phyloP scores from a whole-genome alignment of 1,284 basidiomycete species.

The Apiotrichum gracile region DNA sequence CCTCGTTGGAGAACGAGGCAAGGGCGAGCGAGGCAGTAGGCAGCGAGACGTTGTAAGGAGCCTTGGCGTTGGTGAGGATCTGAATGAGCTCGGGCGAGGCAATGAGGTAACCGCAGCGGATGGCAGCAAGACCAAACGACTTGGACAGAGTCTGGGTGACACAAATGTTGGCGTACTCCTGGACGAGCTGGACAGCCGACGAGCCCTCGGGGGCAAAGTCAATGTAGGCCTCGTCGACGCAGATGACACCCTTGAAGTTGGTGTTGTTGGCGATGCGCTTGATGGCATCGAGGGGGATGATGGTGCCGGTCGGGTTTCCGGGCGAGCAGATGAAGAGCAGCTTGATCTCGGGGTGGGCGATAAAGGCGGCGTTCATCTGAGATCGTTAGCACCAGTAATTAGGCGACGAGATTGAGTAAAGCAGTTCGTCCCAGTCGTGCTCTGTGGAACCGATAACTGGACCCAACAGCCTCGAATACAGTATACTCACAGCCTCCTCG shows the following conservation, averaged over 20 bases:
- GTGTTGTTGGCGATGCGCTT: slow-evolving; percentile 70
- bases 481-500: slow-evolving; percentile 61
- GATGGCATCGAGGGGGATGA: slow-evolving; percentile 68
- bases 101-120: slow-evolving; percentile 83
- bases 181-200: slow-evolving; percentile 63
- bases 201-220: slow-evolving; percentile 70
- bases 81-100: slow-evolving; percentile 86
- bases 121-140: slow-evolving; percentile 90
- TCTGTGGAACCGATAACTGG: too few species aligned
- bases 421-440: too few species aligned
- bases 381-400: too few species aligned
- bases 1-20: slow-evolving; percentile 64
- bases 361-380: slow-evolving; percentile 66
- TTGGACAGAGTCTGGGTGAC: slow-evolving; percentile 96
- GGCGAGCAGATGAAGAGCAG: slow-evolving; percentile 94
- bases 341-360: slow-evolving; percentile 69
- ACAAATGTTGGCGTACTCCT: slow-evolving; percentile 80
- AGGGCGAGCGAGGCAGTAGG: slow-evolving; percentile 81
- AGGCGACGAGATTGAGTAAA: background rate
- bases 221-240: slow-evolving; percentile 97
- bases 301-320: slow-evolving; percentile 92
- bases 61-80: slow-evolving; percentile 91
- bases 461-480: too few species aligned
- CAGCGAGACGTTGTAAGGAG: slow-evolving; percentile 93
- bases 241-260: slow-evolving; percentile 79